Percentiles rank a stretch among this genome's conserved stretches.
Conservation (phyloP, 2,329 filamentous ascomycete genomes). For the Botryotinia globosa region DNA sequence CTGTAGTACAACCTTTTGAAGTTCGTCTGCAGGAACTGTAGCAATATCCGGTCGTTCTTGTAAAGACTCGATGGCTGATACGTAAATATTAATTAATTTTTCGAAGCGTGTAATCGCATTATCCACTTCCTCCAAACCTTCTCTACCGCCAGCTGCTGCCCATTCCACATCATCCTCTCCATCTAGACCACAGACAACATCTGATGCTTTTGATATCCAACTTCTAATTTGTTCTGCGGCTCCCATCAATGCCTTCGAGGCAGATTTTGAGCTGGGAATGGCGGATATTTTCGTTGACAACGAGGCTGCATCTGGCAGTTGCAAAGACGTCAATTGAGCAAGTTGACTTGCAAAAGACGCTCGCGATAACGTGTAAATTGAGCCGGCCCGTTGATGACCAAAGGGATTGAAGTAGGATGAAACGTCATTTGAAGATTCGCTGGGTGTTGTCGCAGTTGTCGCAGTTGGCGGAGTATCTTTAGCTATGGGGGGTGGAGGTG, state of each 20-base stretch:
- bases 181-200: constrained; percentile 84
- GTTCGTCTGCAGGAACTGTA: constrained; percentile 65
- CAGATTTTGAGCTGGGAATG: constrained; percentile 81
- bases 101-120: constrained; percentile 81
- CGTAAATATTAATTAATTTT: constrained; percentile 85
- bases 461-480: constrained; percentile 50
- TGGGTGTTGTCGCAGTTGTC: constrained; percentile 43
- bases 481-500: constrained; percentile 45
- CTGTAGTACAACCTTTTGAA: constrained; percentile 74
- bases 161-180: constrained; percentile 97
- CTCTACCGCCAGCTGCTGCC: constrained; percentile 83
- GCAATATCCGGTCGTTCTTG: constrained; percentile 76
- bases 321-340: constrained; percentile 84
- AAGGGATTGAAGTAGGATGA: constrained; percentile 63
- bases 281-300: constrained; percentile 80
- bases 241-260: constrained; percentile 76
- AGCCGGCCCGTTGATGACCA: constrained; percentile 68
- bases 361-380: constrained; percentile 89
- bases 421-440: constrained; percentile 33
- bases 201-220: constrained; percentile 90
- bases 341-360: constrained; percentile 92
- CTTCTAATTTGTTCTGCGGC: constrained; percentile 88
- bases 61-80: constrained; percentile 88
- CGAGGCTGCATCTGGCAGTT: constrained; percentile 80
- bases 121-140: constrained; percentile 72